Evolutionary conservation across 2,329 filamentous ascomycete species (phyloP), one percentile per base, ranked within the genome.

Genomic region (Apiospora arundinis): DNA sequence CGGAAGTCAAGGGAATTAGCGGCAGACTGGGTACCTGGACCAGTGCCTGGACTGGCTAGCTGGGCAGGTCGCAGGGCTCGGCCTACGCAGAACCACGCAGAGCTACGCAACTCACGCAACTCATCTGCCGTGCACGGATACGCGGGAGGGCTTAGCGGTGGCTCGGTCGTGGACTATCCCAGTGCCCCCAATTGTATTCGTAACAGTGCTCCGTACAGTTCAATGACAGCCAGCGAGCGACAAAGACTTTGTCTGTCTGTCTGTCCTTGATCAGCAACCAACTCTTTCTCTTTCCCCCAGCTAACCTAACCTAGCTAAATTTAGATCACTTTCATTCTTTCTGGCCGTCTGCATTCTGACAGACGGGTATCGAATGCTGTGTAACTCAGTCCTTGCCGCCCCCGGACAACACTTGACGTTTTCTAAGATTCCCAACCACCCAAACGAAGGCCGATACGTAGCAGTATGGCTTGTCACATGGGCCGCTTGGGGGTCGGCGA

Each of bases 61-160:
- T 32, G 42, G 12, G 40, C 40, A 32, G 48, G 49, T 56, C 23
- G 49, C 25, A 32, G 49, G 49, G 49, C 49, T 56, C 25, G 49
- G 49, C 49, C 49, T 32, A 56, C 49, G 49, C 25, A 56, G 40
- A 42, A 42, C 40, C 12, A 14, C 40, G 40, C 40, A 42, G 40
- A 42, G 40, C 40, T 42, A 42, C 40, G 40, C 40, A 42, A 14
- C 42, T 12, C 16, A 45, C 42, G 42, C 42, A 45, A 45, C 18
- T 60, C 52, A 60, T 60, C 18, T 60, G 28, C 52, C 52, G 52
- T 60, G 52, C 52, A 60, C 52, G 52, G 52, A 60, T 60, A 60
- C 52, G 28, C 52, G 52, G 52, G 52, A 37, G 52, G 52, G 52
- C 52, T 60, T 37, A 37, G 52, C 52, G 52, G 52, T 60, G 52